A percentile compares a stretch with the other conserved stretches of the same genome.
These are phyloP conservation scores for Cutaneotrichosporon cavernicola DNA, from an alignment of 1,284 basidiomycete genomes.

Conservation along the genomic window DNA sequence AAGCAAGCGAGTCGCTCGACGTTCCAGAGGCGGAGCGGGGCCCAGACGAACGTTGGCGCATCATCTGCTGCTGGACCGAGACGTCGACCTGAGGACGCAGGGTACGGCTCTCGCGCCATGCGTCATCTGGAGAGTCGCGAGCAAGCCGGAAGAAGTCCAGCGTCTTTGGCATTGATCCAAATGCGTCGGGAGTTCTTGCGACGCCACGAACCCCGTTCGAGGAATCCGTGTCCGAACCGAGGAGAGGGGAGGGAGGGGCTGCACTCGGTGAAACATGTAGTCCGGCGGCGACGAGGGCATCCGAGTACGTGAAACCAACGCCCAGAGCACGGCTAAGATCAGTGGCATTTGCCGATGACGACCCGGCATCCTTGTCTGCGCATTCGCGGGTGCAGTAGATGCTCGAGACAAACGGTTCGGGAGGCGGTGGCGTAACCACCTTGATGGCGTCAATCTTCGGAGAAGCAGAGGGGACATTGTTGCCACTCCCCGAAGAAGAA, in stretches of 20 bases:
- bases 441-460: slow-evolving; percentile 4
- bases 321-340: slow-evolving; percentile 38
- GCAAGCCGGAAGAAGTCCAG: slow-evolving; percentile 44
- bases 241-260: slow-evolving; percentile 45
- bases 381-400: slow-evolving; percentile 48
- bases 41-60: slow-evolving; percentile 22
- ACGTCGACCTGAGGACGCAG: slow-evolving; percentile 7
- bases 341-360: slow-evolving; percentile 25
- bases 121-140: slow-evolving; percentile 41
- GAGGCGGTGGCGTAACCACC: slow-evolving; percentile 1
- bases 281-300: slow-evolving; percentile 13
- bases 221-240: slow-evolving; percentile 42
- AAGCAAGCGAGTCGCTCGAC: slow-evolving; percentile 33
- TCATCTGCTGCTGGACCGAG: slow-evolving; percentile 18
- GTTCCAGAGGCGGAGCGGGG: slow-evolving; percentile 19
- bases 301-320: slow-evolving; percentile 16
- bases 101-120: slow-evolving; percentile 37
- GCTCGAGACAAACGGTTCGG: slow-evolving; percentile 29
- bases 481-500: slow-evolving; percentile 5
- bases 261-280: slow-evolving; percentile 18
- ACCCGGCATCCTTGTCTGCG: slow-evolving; percentile 32
- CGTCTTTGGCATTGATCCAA: slow-evolving; percentile 37
- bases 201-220: slow-evolving; percentile 24
- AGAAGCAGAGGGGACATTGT: slow-evolving; percentile 8
- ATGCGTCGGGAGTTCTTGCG: slow-evolving; percentile 6